Base-by-base conservation (phyloP, 306 rosid species). In the Castanopsis chinensis region DNA sequence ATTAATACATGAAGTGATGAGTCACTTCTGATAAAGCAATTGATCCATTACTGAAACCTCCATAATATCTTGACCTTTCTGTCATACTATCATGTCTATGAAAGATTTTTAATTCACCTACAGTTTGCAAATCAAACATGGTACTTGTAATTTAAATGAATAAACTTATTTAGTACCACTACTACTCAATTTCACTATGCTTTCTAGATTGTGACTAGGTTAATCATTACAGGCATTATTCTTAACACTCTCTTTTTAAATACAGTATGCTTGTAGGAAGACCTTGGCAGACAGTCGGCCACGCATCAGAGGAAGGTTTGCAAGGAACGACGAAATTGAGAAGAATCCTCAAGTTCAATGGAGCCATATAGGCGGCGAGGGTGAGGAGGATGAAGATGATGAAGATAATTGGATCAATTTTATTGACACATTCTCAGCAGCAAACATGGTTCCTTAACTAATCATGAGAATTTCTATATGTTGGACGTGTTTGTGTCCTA, bases 261-360 rank as follows among this genome's bases (percentile, higher is more conserved):
- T 71, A 78, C 80, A 95, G 98, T 95, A 95, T 81, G 94, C 91
- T 41, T 95, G 99, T 61, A 89, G 99, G 84, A 93, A 93, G 79
- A 91, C 98, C 9, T 79, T 95, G 89, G 98, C 99, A 0, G 98
- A 95, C 77, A 93, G 90, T 70, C 79, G 99, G 86, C 97, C 97
- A n/a, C 92, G 98, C 17, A 85, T 95, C 59, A 87, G 94, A 83
- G 99, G 99, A 18, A 59, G 97, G 77, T 93, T 95, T 85, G 99
- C 93, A 0, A 92, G 85, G 83, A 93, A 91, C 27, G 93, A 91
- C 1, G 94, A 91, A 74, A 77, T 69, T 23, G 94, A 85, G 59
- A 89, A 87, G 82, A 90, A 74, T 56, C 71, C 71, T 79, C 49
- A 77, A 59, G 63, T 67, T 73, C 86, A 86, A 43, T 90, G 96